These are phyloP conservation scores for Aspergillus diversus DNA, from an alignment of 495 filamentous ascomycete genomes.

Conservation along the genomic window DNA sequence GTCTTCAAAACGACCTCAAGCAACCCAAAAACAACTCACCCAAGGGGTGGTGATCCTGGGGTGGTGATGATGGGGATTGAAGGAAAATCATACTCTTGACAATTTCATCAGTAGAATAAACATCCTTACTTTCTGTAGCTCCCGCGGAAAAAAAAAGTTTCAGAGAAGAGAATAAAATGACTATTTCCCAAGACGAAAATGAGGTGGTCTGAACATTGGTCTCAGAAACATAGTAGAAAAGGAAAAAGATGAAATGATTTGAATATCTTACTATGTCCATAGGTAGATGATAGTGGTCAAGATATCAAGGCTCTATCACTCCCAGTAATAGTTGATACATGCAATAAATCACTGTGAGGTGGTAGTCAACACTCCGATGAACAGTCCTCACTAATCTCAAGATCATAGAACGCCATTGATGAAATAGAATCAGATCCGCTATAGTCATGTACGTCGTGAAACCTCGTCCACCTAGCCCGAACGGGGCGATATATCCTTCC, in stretches of 20 bases:
- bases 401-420: slow-evolving; percentile 20
- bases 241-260: neutral
- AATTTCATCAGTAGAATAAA: too few relatives aligned
- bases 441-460: slow-evolving; percentile 45
- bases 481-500: slow-evolving; percentile 6
- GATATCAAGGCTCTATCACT: neutral
- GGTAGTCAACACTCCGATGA: neutral
- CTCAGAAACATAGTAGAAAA: neutral
- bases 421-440: slow-evolving; percentile 28
- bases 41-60: too few relatives aligned
- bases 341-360: neutral
- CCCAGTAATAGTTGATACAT: slow-evolving; percentile 16
- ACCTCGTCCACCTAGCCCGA: slow-evolving; percentile 16
- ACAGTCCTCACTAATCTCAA: slow-evolving; percentile 10
- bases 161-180: too few relatives aligned
- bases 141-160: too few relatives aligned
- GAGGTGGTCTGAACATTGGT: neutral
- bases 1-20: too few relatives aligned
- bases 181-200: neutral
- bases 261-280: too few relatives aligned
- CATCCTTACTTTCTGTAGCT: too few relatives aligned
- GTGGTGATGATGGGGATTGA: too few relatives aligned
- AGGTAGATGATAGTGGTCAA: neutral
- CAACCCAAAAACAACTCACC: too few relatives aligned
- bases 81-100: too few relatives aligned